These are phyloP conservation scores for Aristolochia contorta DNA, from an alignment of 164 flowering plant genomes.

Conservation along the genomic window DNA sequence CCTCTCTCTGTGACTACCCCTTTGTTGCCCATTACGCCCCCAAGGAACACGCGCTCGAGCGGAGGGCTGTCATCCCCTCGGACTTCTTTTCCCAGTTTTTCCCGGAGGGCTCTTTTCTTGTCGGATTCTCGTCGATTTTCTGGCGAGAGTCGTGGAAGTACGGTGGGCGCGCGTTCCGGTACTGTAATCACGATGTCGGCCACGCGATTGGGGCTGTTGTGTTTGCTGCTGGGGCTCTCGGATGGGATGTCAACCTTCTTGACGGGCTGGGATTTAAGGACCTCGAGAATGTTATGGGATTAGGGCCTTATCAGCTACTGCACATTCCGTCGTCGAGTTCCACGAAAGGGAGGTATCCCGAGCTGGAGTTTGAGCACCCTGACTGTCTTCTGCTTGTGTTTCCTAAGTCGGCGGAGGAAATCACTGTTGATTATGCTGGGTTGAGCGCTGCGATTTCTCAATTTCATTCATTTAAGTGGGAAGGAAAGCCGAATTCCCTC, in stretches of 20 bases:
- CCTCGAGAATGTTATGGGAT: constrained; percentile 66
- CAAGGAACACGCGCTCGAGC: constrained; percentile 67
- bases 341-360: constrained; percentile 51
- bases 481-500: constrained; percentile 65
- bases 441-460: constrained; percentile 39
- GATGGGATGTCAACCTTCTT: constrained; percentile 80
- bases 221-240: constrained; percentile 69
- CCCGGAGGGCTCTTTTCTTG: constrained; percentile 44
- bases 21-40: constrained; percentile 91
- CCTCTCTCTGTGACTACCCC: constrained; percentile 31
- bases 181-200: constrained; percentile 90
- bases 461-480: constrained; percentile 52
- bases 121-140: constrained; percentile 77
- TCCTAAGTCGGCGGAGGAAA: constrained; percentile 33
- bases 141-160: constrained; percentile 99
- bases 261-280: constrained; percentile 70
- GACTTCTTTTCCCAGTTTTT: constrained; percentile 29
- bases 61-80: constrained; percentile 38
- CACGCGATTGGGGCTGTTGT: constrained; percentile 81
- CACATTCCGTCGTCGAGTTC: constrained; percentile 36
- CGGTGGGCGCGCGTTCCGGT: constrained; percentile 80
- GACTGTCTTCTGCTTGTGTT: constrained; percentile 75
- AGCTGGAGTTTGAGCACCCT: constrained; percentile 81
- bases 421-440: constrained; percentile 39
- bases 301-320: constrained; percentile 21